Percentiles rank a stretch among this genome's conserved stretches.
Evolutionary conservation across 352 stramenopile genomes (phyloP).

Genomic region (Albugo laibachii): DNA sequence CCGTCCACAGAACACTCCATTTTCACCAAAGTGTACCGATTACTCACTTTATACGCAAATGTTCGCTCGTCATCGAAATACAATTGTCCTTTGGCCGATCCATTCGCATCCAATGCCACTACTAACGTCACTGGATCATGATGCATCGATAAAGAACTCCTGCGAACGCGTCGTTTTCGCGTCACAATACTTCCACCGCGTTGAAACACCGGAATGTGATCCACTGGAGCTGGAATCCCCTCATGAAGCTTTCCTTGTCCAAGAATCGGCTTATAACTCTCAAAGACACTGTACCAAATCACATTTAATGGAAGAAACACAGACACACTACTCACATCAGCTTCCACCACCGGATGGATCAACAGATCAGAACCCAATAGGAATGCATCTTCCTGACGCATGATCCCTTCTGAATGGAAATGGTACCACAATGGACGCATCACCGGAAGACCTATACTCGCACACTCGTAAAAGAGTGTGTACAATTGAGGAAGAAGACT

Average conservation of each 20-base stretch:
- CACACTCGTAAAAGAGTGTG: constrained; percentile 64
- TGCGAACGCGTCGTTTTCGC: constrained; percentile 89
- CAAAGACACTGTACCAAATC: constrained; percentile 86
- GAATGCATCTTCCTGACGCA: constrained; percentile 87
- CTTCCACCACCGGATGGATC: constrained; percentile 88
- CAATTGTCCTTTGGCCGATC: constrained; percentile 72
- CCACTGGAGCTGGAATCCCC: constrained; percentile 67
- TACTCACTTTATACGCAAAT: constrained; percentile 31
- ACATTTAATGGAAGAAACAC: constrained; percentile 76
- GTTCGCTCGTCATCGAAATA: constrained; percentile 96
- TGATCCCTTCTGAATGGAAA: constrained; percentile 79
- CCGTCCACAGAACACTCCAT: constrained; percentile 16
- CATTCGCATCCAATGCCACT: constrained; percentile 74
- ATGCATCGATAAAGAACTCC: constrained; percentile 88
- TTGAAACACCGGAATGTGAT: constrained; percentile 95
- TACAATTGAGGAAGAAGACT: constrained; percentile 92
- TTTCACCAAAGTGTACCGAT: constrained; percentile 24
- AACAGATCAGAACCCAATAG: constrained; percentile 89
- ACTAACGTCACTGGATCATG: constrained; percentile 94
- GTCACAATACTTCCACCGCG: constrained; percentile 89
- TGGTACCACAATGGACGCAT: constrained; percentile 94
- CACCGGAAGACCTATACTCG: constrained; percentile 42
- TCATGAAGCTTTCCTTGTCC: constrained; percentile 27
- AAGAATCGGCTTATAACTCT: constrained; percentile 31
- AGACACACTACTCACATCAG: constrained; percentile 51